These are phyloP conservation scores for Theobroma grandiflorum DNA, from an alignment of 441 rosid genomes.

Conservation along the genomic window DNA sequence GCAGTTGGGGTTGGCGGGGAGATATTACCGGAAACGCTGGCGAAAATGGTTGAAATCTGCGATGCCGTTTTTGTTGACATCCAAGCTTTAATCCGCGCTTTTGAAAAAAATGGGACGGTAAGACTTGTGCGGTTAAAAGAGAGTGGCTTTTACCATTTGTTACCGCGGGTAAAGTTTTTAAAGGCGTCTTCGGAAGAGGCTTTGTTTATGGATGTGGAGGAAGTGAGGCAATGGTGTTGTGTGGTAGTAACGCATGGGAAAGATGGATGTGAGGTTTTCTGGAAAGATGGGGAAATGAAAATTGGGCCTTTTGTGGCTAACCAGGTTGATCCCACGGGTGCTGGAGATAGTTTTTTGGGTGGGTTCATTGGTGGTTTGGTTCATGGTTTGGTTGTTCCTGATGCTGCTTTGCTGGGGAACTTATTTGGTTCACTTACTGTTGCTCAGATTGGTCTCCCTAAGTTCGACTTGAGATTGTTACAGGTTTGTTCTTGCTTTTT, in stretches of 20 bases:
- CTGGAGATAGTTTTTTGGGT: slow-evolving; percentile 89
- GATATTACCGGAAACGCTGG: slow-evolving; percentile 79
- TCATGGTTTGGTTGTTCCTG: slow-evolving; percentile 72
- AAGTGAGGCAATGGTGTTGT: slow-evolving; percentile 70
- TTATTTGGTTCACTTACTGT: slow-evolving; percentile 88
- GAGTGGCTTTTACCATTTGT: slow-evolving; percentile 62
- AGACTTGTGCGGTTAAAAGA: slow-evolving; percentile 60
- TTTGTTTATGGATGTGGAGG: slow-evolving; percentile 72
- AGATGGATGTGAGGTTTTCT: slow-evolving; percentile 70
- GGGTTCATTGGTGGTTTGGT: slow-evolving; percentile 84
- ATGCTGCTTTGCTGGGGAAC: slow-evolving; percentile 91
- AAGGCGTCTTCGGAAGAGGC: slow-evolving; percentile 95
- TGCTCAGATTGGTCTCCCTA: slow-evolving; percentile 83
- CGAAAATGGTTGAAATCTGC: slow-evolving; percentile 75
- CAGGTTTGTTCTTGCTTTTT: slow-evolving; percentile 56
- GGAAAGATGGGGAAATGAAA: slow-evolving; percentile 57
- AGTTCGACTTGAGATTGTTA: slow-evolving; percentile 59
- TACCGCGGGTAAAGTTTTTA: slow-evolving; percentile 69
- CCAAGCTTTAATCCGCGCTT: slow-evolving; percentile 77
- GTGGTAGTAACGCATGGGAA: slow-evolving; percentile 88
- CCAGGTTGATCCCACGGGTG: slow-evolving; percentile 94
- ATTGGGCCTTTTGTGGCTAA: slow-evolving; percentile 69
- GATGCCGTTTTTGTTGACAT: slow-evolving; percentile 74
- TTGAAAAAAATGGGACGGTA: slow-evolving; percentile 68
- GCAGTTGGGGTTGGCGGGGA: slow-evolving; percentile 97